These are phyloP conservation scores for Allium fistulosum DNA, from an alignment of 106 monocot genomes.

Conservation along the genomic window DNA sequence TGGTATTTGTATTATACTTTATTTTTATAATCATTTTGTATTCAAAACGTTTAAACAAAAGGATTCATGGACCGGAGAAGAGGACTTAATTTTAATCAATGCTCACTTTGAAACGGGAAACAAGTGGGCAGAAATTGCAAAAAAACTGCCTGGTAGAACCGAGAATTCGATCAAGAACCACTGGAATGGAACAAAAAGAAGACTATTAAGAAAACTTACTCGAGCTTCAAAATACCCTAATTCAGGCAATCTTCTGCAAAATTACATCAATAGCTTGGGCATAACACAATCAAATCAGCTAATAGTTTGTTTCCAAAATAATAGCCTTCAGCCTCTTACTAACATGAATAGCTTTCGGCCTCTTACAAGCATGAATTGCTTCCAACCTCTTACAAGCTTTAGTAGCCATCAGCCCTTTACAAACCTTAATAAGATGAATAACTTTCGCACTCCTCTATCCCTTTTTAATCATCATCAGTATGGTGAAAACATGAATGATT, in stretches of 20 bases:
- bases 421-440: neutral
- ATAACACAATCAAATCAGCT: neutral
- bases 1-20: neutral
- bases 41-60: constrained; percentile 29
- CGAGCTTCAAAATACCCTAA: constrained; percentile 13
- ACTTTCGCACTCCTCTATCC: neutral
- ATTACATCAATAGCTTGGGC: constrained; percentile 58
- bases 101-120: constrained; percentile 69
- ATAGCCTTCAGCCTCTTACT: neutral
- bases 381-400: neutral
- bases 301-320: neutral
- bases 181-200: constrained; percentile 82
- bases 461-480: neutral
- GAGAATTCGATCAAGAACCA: constrained; percentile 95
- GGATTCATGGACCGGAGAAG: constrained; percentile 80
- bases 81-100: constrained; percentile 60
- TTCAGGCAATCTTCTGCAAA: constrained; percentile 43
- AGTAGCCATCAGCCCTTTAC: neutral
- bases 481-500: neutral
- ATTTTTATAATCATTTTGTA: neutral
- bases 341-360: neutral
- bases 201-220: constrained; percentile 32
- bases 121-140: constrained; percentile 87
- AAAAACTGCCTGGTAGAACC: constrained; percentile 67
- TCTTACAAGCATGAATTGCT: neutral